A percentile compares a stretch with the other conserved stretches of the same genome.
Conservation (phyloP, 768 basidiomycete genomes). For the Mycena sanguinolenta region DNA sequence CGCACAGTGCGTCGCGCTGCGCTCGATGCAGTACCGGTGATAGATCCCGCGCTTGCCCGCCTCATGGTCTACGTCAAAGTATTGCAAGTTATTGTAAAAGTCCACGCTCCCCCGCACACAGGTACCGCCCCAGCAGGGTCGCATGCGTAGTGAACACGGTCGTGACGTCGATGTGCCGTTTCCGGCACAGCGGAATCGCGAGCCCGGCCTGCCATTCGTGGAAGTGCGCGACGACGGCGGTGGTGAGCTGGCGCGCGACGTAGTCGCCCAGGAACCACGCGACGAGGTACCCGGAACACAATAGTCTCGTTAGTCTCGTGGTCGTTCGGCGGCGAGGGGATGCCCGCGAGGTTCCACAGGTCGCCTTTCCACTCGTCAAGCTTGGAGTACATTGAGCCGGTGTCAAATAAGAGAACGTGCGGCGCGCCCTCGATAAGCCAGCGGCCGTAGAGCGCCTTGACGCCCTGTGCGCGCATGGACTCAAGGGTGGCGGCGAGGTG, state of each 20-base stretch:
- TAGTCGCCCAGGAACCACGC: slow-evolving; percentile 99
- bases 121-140: slow-evolving; percentile 96
- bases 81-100: slow-evolving; percentile 99
- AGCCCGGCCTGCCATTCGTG: slow-evolving; percentile 99
- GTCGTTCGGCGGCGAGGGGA: slow-evolving; percentile 96
- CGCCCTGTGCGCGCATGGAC: slow-evolving; percentile 89
- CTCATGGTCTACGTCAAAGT: slow-evolving; percentile 99
- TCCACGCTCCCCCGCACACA: slow-evolving; percentile 98
- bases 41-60: slow-evolving; percentile 99
- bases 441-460: slow-evolving; percentile 94
- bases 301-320: slow-evolving; percentile 97
- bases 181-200: slow-evolving; percentile 94
- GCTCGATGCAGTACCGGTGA: slow-evolving; percentile 97
- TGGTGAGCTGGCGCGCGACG: slow-evolving; percentile 81
- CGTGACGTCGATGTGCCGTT: slow-evolving; percentile 97
- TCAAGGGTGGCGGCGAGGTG: slow-evolving; percentile 82
- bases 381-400: slow-evolving; percentile 85
- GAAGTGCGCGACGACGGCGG: slow-evolving; percentile 96
- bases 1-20: slow-evolving; percentile 93
- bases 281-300: slow-evolving; percentile 95
- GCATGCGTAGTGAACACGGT: slow-evolving; percentile 99
- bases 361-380: slow-evolving; percentile 99
- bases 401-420: slow-evolving; percentile 95
- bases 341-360: slow-evolving; percentile 98
- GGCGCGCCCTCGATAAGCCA: slow-evolving; percentile 99